Base-by-base conservation (phyloP, 2,329 filamentous ascomycete genomes). In the Colletotrichum sp. region DNA sequence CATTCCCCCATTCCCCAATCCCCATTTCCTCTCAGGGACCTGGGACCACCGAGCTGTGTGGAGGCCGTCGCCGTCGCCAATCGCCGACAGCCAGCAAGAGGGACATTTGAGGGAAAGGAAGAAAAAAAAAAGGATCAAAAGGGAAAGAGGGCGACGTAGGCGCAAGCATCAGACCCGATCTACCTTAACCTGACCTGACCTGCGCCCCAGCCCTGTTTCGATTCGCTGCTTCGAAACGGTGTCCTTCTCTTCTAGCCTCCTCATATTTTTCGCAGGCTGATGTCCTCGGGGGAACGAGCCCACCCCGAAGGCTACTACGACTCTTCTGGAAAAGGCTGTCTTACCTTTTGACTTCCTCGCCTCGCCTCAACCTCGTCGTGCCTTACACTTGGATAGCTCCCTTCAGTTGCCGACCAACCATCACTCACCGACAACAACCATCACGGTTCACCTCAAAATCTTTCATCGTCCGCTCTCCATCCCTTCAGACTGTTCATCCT, bases 121-220 rank as follows among this genome's bases (percentile, higher is more conserved):
- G 13, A 24, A 30, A 24, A 68, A 62, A 34, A 71, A 28, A 24
- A 14, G 32, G 52, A n/a, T 34, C 10, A 28, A 62, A 62, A 48
- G 63, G 24, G 16, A 32, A 36, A 32, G 8, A 13, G 70, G 28
- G 38, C 56, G 52, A 21, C 56, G 71, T 48, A 48, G 34, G 63
- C 56, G 71, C 65, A 43, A 48, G 43, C 71, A 70, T 65, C 48
- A 21, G 66, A 58, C 43, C 43, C 43, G 18, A 48, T 21, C 43
- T 48, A 48, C 43, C 43, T 48, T 48, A 21, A 43, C 16, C 38
- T 43, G 38, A 48, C 43, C 43, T n/a, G 43, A 48, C 58, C 21
- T 63, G 26, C 59, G 73, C 69, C 63, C 69, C 55, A 75, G 58
- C 69, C 73, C 73, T 67, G 73, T 68, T 73, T 64, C 72, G 55